These are phyloP conservation scores for Akanthomyces muscarius DNA, from an alignment of 2,329 filamentous ascomycete species.

Conservation along the genomic window DNA sequence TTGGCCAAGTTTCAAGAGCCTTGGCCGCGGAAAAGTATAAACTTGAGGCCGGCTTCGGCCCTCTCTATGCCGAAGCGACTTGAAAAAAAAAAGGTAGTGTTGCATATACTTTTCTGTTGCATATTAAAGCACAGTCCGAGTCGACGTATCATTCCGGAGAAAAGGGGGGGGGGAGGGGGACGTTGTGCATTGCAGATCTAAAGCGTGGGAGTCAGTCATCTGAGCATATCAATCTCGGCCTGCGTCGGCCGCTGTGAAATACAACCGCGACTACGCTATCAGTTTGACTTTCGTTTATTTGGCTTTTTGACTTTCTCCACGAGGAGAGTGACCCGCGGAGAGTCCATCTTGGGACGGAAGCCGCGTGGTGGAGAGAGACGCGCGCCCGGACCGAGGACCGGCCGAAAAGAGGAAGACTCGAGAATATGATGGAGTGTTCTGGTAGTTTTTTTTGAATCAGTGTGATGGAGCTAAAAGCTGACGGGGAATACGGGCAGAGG, in stretches of 20 bases:
- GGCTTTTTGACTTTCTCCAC: not conserved
- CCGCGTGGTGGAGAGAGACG: not conserved
- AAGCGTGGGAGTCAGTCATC: not conserved
- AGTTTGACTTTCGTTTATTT: not conserved
- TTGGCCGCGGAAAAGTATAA: not conserved
- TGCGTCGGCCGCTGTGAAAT: constrained; percentile 2
- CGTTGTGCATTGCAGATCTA: not conserved
- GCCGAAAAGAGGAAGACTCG: not conserved
- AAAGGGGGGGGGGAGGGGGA: not conserved
- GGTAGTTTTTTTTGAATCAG: not conserved
- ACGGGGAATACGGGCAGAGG: not conserved
- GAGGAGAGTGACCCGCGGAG: not conserved
- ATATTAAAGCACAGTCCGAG: not conserved
- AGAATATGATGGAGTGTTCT: constrained; percentile 3
- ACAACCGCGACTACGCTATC: constrained; percentile 11
- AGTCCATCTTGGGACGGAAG: not conserved
- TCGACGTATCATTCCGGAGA: not conserved
- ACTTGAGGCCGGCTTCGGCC: constrained; percentile 3
- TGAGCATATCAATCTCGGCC: constrained; percentile 12
- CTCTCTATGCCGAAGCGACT: not conserved
- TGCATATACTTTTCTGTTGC: not conserved
- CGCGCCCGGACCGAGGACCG: not conserved
- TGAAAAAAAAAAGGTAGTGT: not conserved
- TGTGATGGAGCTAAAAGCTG: not conserved
- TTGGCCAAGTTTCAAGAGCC: no score